These are phyloP conservation scores for Brassica hybrid DNA, from an alignment of 441 rosid species.

Conservation along the genomic window DNA sequence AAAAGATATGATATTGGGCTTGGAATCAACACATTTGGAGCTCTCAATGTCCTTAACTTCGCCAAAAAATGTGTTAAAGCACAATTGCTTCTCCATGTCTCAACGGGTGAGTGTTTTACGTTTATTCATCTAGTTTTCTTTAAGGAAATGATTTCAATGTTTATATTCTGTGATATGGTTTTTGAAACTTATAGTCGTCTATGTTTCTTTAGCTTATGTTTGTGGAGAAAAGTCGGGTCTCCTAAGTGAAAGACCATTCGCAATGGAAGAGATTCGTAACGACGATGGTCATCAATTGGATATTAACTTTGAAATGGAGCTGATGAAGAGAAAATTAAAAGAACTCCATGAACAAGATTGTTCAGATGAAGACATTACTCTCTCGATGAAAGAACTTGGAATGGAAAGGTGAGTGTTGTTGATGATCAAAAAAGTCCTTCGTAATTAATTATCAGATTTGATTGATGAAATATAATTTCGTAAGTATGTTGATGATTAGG, in stretches of 20 bases:
- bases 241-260: slow-evolving; percentile 55
- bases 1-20: slow-evolving; percentile 83
- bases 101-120: too few relatives aligned
- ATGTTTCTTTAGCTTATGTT: slow-evolving; percentile 52
- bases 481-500: slow-evolving; percentile 35
- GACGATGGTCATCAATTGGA: slow-evolving; percentile 52
- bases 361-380: slow-evolving; percentile 46
- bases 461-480: not conserved
- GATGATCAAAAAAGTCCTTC: not conserved
- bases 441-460: not conserved
- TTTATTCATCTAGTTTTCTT: too few relatives aligned
- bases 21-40: slow-evolving; percentile 78
- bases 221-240: slow-evolving; percentile 54
- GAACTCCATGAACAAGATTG: slow-evolving; percentile 59
- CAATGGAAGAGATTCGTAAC: slow-evolving; percentile 62
- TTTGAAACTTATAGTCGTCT: not conserved
- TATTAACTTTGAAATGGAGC: slow-evolving; percentile 60
- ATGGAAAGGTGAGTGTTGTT: slow-evolving; percentile 53
- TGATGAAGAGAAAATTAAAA: slow-evolving; percentile 54
- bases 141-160: not conserved
- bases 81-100: too few relatives aligned
- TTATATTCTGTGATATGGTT: not conserved
- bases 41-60: too few relatives aligned
- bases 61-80: too few relatives aligned
- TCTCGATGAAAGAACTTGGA: slow-evolving; percentile 68